phyloP scores from a whole-genome alignment of 768 basidiomycete species.

The Candolleomyces efflorescens region DNA sequence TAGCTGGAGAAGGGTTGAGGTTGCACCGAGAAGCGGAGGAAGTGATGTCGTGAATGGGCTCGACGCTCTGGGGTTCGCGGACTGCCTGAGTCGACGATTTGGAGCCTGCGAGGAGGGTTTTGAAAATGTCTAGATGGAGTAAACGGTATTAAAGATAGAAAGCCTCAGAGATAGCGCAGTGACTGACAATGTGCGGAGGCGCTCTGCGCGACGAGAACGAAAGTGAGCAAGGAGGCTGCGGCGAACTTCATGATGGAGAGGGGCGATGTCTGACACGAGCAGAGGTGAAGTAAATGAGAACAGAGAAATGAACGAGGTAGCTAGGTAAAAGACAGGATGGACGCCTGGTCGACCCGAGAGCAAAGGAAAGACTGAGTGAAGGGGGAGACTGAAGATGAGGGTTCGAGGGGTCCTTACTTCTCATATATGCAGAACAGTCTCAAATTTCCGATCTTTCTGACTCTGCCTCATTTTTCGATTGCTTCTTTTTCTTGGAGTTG shows the following conservation, averaged over 20 bases:
- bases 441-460: no score
- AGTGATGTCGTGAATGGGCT: conserved; percentile 17
- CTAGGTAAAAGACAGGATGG: no score
- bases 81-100: conserved; percentile 19
- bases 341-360: no score
- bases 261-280: no score
- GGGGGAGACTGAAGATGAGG: no score
- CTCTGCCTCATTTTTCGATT: no score
- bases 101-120: conserved; percentile 13
- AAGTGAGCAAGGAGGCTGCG: conserved; percentile 2
- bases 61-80: conserved; percentile 20
- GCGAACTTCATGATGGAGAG: conserved; percentile 9
- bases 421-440: no score
- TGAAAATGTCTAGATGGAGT: conserved; percentile 19
- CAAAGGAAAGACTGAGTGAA: no score
- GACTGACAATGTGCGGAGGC: conserved; percentile 9
- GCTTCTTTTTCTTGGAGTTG: no score
- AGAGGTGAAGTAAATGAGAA: no score
- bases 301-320: no score
- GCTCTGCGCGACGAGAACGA: conserved; percentile 9
- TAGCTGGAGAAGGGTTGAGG: conserved; percentile 20
- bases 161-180: not conserved
- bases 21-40: conserved; percentile 24
- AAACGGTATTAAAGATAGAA: not conserved
- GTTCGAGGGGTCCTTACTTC: no score